These are phyloP conservation scores for Jacaranda mimosifolia DNA, from an alignment of 257 asterid genomes.

Conservation along the genomic window DNA sequence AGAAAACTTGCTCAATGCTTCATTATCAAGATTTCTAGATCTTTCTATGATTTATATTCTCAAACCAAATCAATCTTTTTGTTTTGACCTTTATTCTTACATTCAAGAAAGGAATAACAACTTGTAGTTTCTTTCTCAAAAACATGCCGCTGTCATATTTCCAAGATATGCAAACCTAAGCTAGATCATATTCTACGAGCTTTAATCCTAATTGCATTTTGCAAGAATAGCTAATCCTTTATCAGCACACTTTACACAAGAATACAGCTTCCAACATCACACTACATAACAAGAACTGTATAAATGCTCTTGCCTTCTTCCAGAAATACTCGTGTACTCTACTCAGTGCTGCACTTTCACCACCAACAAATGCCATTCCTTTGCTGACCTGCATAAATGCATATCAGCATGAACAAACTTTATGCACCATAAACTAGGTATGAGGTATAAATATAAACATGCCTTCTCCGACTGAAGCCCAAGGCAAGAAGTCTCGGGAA, in stretches of 20 bases:
- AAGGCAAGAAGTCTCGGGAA: constrained; percentile 73
- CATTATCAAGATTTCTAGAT: background rate
- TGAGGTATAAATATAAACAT: constrained; percentile 32
- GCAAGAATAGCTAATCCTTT: too few relatives aligned
- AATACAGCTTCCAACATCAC: too few relatives aligned
- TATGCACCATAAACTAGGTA: constrained; percentile 26
- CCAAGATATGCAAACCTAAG: background rate
- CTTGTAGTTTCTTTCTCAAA: background rate
- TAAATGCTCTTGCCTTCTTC: constrained; percentile 68
- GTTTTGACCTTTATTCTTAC: background rate
- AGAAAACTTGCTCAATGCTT: background rate
- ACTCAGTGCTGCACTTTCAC: constrained; percentile 90
- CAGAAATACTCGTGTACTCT: constrained; percentile 90
- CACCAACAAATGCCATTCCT: constrained; percentile 90
- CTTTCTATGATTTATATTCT: background rate
- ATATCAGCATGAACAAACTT: constrained; percentile 16
- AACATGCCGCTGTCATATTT: background rate
- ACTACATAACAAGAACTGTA: background rate
- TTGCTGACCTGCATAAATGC: constrained; percentile 60
- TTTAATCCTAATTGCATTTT: too few relatives aligned
- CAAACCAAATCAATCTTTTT: background rate
- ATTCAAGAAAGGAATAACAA: background rate
- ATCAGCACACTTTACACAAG: too few relatives aligned
- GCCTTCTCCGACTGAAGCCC: constrained; percentile 73
- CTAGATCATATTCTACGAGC: too few relatives aligned